Evolutionary conservation across 768 basidiomycete species (phyloP).

Genomic region (Lentinula guzmanii): DNA sequence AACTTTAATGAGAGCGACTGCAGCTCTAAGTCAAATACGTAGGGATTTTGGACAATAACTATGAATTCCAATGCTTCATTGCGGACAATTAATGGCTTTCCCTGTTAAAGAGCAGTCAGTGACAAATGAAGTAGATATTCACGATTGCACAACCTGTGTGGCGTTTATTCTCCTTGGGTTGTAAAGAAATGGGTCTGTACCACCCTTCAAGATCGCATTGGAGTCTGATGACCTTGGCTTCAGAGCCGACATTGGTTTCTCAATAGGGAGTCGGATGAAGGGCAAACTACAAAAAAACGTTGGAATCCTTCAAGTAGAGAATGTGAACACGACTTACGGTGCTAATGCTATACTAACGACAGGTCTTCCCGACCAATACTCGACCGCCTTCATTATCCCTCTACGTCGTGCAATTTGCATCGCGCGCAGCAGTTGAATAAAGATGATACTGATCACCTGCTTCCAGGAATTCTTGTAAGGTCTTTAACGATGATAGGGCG

Average conservation of each 20-base stretch:
- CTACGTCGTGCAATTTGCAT: conserved; percentile 70
- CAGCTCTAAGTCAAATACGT: conserved; percentile 86
- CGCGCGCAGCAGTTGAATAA: conserved; percentile 61
- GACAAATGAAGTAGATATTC: not conserved
- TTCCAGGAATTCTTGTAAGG: conserved; percentile 61
- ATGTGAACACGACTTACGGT: conserved; percentile 44
- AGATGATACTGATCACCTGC: conserved; percentile 78
- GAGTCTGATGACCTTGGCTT: conserved; percentile 31
- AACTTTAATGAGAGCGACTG: conserved; percentile 80
- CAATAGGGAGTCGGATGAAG: conserved; percentile 61
- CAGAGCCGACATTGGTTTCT: conserved; percentile 61
- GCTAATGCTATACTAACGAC: conserved; percentile 73
- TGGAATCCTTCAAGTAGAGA: conserved; percentile 4
- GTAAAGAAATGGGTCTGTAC: conserved; percentile 82
- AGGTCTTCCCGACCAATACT: conserved; percentile 85
- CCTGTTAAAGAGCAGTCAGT: conserved; percentile 23
- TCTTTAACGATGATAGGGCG: conserved; percentile 80
- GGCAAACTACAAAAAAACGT: conserved; percentile 46
- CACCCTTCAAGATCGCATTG: conserved; percentile 48
- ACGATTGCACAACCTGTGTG: conserved; percentile 42
- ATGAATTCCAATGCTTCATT: conserved; percentile 80
- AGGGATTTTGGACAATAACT: conserved; percentile 86
- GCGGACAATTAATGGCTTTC: conserved; percentile 66
- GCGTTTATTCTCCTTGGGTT: conserved; percentile 69
- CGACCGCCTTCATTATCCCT: conserved; percentile 62